A percentile compares a stretch with the other conserved stretches of the same genome.
Conservation (phyloP, 2,329 filamentous ascomycete species). For the Penicillium sp. region DNA sequence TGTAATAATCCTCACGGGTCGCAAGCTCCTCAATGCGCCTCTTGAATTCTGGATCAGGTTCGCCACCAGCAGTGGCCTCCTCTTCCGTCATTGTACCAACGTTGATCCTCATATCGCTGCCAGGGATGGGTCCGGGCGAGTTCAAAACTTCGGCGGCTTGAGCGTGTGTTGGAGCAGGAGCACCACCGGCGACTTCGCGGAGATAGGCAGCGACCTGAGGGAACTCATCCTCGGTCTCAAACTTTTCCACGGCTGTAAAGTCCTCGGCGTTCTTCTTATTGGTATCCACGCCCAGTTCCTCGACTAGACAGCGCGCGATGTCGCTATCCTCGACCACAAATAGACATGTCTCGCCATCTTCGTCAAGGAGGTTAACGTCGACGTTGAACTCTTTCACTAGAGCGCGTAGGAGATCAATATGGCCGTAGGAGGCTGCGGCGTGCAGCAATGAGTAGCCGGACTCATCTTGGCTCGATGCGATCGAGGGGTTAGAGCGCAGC, state of each 20-base stretch:
- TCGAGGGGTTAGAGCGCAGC: constrained; percentile 68
- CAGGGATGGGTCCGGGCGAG: constrained; percentile 64
- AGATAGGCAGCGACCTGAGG: constrained; percentile 74
- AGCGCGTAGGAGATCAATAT: constrained; percentile 72
- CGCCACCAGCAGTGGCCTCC: constrained; percentile 55
- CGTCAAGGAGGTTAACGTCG: constrained; percentile 76
- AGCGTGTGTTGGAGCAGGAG: constrained; percentile 25
- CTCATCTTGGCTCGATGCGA: constrained; percentile 78
- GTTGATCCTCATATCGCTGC: constrained; percentile 69
- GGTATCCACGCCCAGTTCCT: constrained; percentile 73
- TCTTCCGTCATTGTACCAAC: constrained; percentile 69
- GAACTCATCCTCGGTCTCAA: constrained; percentile 74
- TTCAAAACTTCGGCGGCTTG: constrained; percentile 35
- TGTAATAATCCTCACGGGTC: constrained; percentile 76
- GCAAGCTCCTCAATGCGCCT: constrained; percentile 87
- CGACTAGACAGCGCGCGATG: constrained; percentile 74
- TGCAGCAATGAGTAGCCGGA: constrained; percentile 94
- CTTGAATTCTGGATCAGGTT: constrained; percentile 78
- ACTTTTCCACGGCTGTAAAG: constrained; percentile 75
- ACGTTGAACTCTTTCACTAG: constrained; percentile 76
- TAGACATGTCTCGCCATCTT: constrained; percentile 90
- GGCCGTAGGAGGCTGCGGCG: constrained; percentile 88
- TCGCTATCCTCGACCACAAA: constrained; percentile 84
- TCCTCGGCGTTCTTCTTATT: constrained; percentile 68
- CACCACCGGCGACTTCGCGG: constrained; percentile 35